Conservation (phyloP, 202 grass and related monocot species). For the Schoenoplectus triqueter region DNA sequence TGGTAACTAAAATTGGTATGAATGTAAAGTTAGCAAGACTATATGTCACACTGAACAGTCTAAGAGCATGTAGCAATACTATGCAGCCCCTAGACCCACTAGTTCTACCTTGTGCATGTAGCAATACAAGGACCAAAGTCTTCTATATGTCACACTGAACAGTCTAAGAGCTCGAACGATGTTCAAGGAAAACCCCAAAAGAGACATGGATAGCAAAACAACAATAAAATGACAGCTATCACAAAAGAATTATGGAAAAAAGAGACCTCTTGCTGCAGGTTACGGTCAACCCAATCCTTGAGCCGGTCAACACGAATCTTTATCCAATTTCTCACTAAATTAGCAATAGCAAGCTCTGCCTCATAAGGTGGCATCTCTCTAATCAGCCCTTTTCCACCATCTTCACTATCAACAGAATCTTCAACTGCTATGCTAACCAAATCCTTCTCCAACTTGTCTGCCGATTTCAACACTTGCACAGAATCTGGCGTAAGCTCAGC, state of each 20-base stretch:
- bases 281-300: constrained; percentile 91
- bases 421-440: constrained; percentile 95
- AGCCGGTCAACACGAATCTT: constrained; percentile 73
- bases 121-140: background rate
- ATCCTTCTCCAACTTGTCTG: constrained; percentile 97
- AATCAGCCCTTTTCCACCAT: constrained; percentile 95
- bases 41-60: no score
- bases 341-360: constrained; percentile 86
- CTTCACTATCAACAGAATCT: constrained; percentile 98
- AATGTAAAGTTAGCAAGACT: background rate
- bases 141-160: background rate
- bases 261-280: constrained; percentile 89
- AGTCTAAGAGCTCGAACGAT: background rate
- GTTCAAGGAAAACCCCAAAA: background rate
- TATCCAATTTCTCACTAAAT: constrained; percentile 91
- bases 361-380: constrained; percentile 98
- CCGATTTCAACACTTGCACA: constrained; percentile 86
- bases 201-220: background rate
- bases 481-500: constrained; percentile 80
- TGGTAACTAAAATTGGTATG: background rate
- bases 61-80: constrained; percentile 6
- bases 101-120: background rate
- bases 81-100: background rate
- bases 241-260: constrained; percentile 36
- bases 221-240: background rate